Percentiles rank a stretch among this genome's conserved stretches.
Evolutionary conservation across 306 rosid species (phyloP).

Genomic region (Mimosa bimucronata): DNA sequence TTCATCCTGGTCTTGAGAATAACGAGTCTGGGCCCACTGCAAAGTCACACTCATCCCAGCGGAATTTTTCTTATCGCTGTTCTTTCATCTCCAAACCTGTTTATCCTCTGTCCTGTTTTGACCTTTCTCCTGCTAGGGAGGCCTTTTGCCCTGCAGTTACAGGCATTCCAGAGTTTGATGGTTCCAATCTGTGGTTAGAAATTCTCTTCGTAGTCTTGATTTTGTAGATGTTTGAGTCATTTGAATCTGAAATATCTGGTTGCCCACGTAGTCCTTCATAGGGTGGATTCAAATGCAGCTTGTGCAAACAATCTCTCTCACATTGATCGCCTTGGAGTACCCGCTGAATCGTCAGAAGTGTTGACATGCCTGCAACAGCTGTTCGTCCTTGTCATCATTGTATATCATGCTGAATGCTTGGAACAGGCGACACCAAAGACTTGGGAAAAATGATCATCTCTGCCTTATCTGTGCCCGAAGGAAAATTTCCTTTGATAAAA

Average conservation of each 20-base stretch:
- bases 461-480: constrained; percentile 72
- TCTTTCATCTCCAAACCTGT: constrained; percentile 91
- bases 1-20: constrained; percentile 70
- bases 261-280: constrained; percentile 44
- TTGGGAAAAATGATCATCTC: constrained; percentile 67
- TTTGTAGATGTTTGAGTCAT: constrained; percentile 60
- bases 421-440: constrained; percentile 75
- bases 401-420: constrained; percentile 89
- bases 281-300: constrained; percentile 68
- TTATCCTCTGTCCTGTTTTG: constrained; percentile 68
- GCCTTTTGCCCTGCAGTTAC: constrained; percentile 51
- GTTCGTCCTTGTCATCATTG: constrained; percentile 82
- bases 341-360: constrained; percentile 82
- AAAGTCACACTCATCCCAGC: constrained; percentile 60
- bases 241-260: constrained; percentile 61
- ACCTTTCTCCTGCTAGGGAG: constrained; percentile 53
- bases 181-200: constrained; percentile 62
- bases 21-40: constrained; percentile 68
- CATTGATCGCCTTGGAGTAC: constrained; percentile 91
- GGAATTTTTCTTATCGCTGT: constrained; percentile 52
- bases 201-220: constrained; percentile 70
- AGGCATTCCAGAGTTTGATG: constrained; percentile 59
- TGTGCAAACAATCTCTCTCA: constrained; percentile 77
- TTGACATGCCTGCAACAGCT: constrained; percentile 84
- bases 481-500: constrained; percentile 59